Conservation (phyloP, 495 filamentous ascomycete genomes). For the Penicillium pulvis region DNA sequence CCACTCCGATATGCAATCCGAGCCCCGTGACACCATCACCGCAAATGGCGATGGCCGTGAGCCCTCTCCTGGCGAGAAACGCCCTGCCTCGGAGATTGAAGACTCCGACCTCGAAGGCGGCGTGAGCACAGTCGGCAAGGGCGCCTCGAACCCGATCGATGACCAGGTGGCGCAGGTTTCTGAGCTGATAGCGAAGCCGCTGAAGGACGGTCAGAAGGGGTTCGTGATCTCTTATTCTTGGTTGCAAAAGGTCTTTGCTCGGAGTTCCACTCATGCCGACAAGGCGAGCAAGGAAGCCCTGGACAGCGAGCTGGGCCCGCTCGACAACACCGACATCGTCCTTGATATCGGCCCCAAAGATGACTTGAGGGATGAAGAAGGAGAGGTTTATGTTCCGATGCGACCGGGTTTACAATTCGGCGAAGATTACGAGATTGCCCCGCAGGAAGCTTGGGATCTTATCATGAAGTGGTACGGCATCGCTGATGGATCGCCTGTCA, state of each 20-base stretch:
- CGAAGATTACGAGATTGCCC: slow-evolving; percentile 77
- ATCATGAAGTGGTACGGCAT: slow-evolving; percentile 82
- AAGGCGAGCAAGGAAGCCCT: slow-evolving; percentile 57
- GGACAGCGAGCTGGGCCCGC: slow-evolving; percentile 71
- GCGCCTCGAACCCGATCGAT: slow-evolving; percentile 60
- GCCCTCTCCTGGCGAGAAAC: slow-evolving; percentile 55
- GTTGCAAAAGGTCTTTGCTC: slow-evolving; percentile 72
- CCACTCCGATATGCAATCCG: slow-evolving; percentile 53
- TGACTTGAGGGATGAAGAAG: slow-evolving; percentile 53
- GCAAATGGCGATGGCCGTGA: slow-evolving; percentile 39
- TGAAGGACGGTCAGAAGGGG: slow-evolving; percentile 69
- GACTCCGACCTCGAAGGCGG: slow-evolving; percentile 34
- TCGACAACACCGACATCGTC: slow-evolving; percentile 78
- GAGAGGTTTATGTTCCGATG: slow-evolving; percentile 71
- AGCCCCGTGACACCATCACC: slow-evolving; percentile 32
- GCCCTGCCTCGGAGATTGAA: slow-evolving; percentile 53
- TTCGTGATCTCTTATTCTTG: slow-evolving; percentile 80
- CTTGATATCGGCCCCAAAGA: slow-evolving; percentile 45
- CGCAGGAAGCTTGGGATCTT: slow-evolving; percentile 76
- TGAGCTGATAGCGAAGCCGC: slow-evolving; percentile 49
- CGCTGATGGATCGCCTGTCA: slow-evolving; percentile 66
- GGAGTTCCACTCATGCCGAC: slow-evolving; percentile 59
- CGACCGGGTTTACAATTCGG: slow-evolving; percentile 64
- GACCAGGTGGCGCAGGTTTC: slow-evolving; percentile 76
- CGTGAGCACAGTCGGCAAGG: slow-evolving; percentile 16